Conservation (phyloP, 192 early-diverging fungal genomes). For the Podila minutissima region DNA sequence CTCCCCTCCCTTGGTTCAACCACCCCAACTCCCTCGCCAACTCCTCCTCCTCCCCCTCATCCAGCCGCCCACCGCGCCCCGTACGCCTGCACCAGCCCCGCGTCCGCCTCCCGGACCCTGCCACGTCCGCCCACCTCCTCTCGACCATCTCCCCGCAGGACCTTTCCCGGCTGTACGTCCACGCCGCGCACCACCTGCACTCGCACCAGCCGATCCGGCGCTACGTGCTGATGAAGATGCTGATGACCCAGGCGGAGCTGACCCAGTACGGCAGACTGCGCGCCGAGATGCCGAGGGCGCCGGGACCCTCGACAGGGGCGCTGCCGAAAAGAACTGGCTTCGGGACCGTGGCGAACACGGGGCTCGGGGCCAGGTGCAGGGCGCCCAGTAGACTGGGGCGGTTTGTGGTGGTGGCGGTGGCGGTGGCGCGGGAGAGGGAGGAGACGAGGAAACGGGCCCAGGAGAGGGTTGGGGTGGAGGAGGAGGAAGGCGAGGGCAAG, state of each 20-base stretch:
- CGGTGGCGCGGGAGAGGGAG: not conserved
- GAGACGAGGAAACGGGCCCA: not conserved
- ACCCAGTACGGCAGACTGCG: conserved; percentile 33
- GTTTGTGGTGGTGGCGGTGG: not conserved
- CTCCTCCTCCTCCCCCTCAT: not conserved
- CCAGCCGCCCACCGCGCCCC: not conserved
- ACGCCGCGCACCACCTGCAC: conserved; percentile 45
- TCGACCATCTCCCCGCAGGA: conserved; percentile 27
- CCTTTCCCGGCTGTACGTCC: conserved; percentile 31
- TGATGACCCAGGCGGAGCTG: conserved; percentile 46
- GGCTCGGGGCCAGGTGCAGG: conserved; percentile 7
- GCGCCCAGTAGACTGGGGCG: conserved; percentile 9
- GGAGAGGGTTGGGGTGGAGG: not conserved
- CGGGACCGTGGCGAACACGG: conserved; percentile 22
- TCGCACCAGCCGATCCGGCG: conserved; percentile 42
- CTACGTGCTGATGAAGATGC: conserved; percentile 48
- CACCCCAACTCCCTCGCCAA: conserved; percentile 14
- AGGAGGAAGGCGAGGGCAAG: not conserved
- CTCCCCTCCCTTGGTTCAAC: conserved; percentile 19
- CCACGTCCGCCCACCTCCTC: conserved; percentile 14
- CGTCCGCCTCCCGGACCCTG: conserved; percentile 7
- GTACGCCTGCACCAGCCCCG: not conserved
- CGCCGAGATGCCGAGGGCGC: conserved; percentile 43
- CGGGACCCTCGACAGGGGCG: conserved; percentile 35
- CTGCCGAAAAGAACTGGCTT: conserved; percentile 29